Evolutionary conservation across 345 rosid species (phyloP).

Genomic region (Corchorus olitorius): DNA sequence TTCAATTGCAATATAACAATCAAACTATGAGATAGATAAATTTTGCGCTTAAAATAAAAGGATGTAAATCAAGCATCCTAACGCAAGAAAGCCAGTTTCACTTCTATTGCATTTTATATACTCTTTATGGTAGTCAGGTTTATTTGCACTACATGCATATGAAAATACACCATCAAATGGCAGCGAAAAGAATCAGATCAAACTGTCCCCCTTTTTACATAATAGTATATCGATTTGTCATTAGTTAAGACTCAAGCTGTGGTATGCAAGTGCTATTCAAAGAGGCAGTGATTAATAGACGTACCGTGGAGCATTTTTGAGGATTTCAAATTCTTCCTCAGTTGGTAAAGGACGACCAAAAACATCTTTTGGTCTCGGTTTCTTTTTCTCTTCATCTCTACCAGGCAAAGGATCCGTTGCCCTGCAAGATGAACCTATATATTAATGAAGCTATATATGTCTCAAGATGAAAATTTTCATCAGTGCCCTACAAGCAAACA

Average conservation of each 20-base stretch:
- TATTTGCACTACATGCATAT: background rate
- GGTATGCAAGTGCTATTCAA: background rate
- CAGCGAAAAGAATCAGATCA: background rate
- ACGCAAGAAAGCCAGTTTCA: background rate
- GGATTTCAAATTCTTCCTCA: constrained; percentile 83
- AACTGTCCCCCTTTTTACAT: background rate
- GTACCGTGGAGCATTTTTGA: constrained; percentile 90
- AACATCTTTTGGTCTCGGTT: constrained; percentile 89
- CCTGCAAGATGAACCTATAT: constrained; percentile 34
- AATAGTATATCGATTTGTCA: background rate
- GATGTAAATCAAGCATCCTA: background rate
- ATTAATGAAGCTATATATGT: background rate
- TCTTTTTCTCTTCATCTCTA: constrained; percentile 60
- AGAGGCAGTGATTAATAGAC: background rate
- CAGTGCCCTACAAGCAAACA: background rate
- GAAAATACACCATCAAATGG: background rate
- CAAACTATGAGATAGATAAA: background rate
- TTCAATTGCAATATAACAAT: background rate
- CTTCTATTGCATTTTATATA: background rate
- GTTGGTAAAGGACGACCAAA: constrained; percentile 97
- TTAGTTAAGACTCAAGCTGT: background rate
- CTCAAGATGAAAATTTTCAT: background rate
- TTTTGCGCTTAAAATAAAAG: background rate
- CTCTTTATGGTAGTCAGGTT: background rate
- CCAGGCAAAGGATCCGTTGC: constrained; percentile 30